phyloP scores from a whole-genome alignment of 2,329 filamentous ascomycete genomes.

The Fusarium palustre region DNA sequence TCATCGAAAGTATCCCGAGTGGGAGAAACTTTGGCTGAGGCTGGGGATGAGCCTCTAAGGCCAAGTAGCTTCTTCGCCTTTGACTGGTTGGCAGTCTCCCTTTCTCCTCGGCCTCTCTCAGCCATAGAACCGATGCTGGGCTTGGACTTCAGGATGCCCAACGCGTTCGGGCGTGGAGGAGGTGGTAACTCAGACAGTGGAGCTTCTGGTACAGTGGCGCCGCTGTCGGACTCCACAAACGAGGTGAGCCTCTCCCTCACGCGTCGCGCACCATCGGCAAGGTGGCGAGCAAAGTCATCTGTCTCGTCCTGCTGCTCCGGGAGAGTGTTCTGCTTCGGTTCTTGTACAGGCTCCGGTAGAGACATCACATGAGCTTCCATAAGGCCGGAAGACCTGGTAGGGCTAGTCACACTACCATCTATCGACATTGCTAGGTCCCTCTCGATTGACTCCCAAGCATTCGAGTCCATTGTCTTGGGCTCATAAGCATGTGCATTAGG shows the following conservation, averaged over 20 bases:
- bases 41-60: constrained; percentile 60
- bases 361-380: constrained; percentile 30
- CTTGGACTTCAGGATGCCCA: constrained; percentile 74
- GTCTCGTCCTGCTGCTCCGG: constrained; percentile 64
- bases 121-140: constrained; percentile 75
- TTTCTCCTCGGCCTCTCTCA: constrained; percentile 59
- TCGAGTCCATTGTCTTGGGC: constrained; percentile 51
- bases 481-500: constrained; percentile 42
- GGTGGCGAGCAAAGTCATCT: constrained; percentile 77
- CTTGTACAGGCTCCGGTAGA: constrained; percentile 12
- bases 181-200: constrained; percentile 57
- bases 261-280: constrained; percentile 75
- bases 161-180: constrained; percentile 62
- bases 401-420: constrained; percentile 40
- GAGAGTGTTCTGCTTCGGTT: constrained; percentile 50
- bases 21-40: constrained; percentile 56
- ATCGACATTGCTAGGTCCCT: constrained; percentile 45
- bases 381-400: constrained; percentile 36
- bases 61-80: constrained; percentile 74
- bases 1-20: constrained; percentile 50
- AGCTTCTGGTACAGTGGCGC: constrained; percentile 45
- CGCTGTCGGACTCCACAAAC: constrained; percentile 72
- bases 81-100: constrained; percentile 55
- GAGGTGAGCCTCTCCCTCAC: constrained; percentile 80
- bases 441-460: constrained; percentile 60